phyloP scores from a whole-genome alignment of 108 stramenopile genomes.

The Bacterosira constricta region DNA sequence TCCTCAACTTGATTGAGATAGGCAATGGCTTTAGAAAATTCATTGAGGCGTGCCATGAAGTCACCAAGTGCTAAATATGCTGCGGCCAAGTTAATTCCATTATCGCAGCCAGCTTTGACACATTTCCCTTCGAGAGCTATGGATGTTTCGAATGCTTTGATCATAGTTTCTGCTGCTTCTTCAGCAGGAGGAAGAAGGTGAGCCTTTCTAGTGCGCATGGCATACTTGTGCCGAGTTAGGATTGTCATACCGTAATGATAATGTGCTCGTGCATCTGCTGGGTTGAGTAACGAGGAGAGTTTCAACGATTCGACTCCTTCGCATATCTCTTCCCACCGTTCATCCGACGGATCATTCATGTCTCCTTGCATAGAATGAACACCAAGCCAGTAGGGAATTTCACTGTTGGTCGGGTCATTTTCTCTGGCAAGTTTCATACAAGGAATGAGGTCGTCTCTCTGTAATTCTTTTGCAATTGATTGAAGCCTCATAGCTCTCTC shows the following conservation, averaged over 20 bases:
- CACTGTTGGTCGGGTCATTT: conserved; percentile 43
- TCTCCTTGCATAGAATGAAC: conserved; percentile 44
- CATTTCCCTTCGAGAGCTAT: conserved; percentile 33
- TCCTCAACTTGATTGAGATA: conserved; percentile 32
- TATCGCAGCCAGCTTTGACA: conserved; percentile 31
- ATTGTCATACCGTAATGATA: conserved; percentile 47
- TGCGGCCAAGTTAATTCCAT: conserved; percentile 42
- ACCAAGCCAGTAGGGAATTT: conserved; percentile 49
- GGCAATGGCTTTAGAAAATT: conserved; percentile 25
- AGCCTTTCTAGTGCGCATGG: conserved; percentile 38
- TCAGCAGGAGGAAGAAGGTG: conserved; percentile 46
- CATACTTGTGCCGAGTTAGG: conserved; percentile 45
- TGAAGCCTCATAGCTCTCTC: conserved; percentile 47
- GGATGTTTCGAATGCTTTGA: conserved; percentile 36
- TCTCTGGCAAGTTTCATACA: conserved; percentile 31
- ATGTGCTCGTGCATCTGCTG: conserved; percentile 44
- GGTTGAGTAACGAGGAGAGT: conserved; percentile 28
- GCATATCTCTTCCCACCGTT: conserved; percentile 42
- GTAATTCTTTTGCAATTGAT: conserved; percentile 34
- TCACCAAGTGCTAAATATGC: conserved; percentile 38
- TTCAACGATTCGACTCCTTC: conserved; percentile 32
- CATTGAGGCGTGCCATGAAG: conserved; percentile 45
- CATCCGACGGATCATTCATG: conserved; percentile 30
- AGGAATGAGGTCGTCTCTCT: conserved; percentile 18
- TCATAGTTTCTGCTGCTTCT: conserved; percentile 28